Percentiles rank a stretch among this genome's conserved stretches.
phyloP scores from a whole-genome alignment of 345 rosid species.

The Pugionium cornutum region DNA sequence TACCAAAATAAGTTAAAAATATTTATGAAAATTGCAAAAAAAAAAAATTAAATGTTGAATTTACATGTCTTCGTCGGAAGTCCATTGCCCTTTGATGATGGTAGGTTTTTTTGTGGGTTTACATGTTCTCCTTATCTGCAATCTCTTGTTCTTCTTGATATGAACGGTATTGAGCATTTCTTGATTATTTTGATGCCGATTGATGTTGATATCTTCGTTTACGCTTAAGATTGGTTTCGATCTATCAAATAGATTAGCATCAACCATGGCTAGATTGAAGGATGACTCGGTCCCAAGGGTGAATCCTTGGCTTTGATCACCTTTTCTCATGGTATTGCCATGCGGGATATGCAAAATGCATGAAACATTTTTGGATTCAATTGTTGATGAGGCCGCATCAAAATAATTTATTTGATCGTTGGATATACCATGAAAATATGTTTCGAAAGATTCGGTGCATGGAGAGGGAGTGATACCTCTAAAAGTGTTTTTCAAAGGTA shows the following conservation, averaged over 20 bases:
- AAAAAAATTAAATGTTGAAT: neutral
- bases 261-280: constrained; percentile 10
- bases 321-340: constrained; percentile 8
- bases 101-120: constrained; percentile 35
- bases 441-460: constrained; percentile 22
- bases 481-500: neutral
- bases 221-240: neutral
- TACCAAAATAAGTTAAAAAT: neutral
- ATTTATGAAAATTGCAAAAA: neutral
- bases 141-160: constrained; percentile 31
- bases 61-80: constrained; percentile 61
- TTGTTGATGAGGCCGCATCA: neutral
- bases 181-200: neutral
- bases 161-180: constrained; percentile 16
- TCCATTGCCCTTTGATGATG: constrained; percentile 75
- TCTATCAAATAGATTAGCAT: neutral
- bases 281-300: constrained; percentile 2
- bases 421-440: constrained; percentile 14
- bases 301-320: constrained; percentile 20
- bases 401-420: neutral
- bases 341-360: constrained; percentile 2
- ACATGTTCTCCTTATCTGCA: constrained; percentile 27
- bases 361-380: neutral
- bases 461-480: constrained; percentile 4
- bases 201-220: constrained; percentile 10